Evolutionary conservation across 176 grass and related monocot species (phyloP).

Genomic region (Cenchrus purpureus): DNA sequence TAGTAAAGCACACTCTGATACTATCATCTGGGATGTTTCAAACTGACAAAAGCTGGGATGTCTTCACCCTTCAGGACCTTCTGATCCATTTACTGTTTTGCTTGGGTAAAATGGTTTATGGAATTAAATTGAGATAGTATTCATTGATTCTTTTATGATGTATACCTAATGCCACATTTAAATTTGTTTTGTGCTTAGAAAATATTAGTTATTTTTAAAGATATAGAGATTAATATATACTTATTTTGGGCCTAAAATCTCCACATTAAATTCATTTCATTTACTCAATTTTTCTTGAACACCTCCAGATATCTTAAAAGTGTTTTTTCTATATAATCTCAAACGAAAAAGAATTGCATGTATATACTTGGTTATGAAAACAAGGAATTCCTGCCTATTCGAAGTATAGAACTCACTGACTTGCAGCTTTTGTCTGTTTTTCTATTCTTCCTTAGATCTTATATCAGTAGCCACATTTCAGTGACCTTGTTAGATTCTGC

Average conservation of each 20-base stretch:
- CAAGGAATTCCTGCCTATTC: slow-evolving; percentile 8
- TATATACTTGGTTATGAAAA: slow-evolving; percentile 17
- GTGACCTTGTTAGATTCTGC: slow-evolving; percentile 22
- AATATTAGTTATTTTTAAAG: neutral
- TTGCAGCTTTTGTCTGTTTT: neutral
- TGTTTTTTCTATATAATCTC: neutral
- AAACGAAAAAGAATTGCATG: slow-evolving; percentile 17
- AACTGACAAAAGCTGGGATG: neutral
- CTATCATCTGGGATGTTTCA: slow-evolving; percentile 11
- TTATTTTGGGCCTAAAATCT: neutral
- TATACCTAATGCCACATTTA: slow-evolving; percentile 2
- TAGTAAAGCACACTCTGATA: slow-evolving; percentile 5
- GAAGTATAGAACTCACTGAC: neutral
- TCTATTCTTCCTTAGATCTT: neutral
- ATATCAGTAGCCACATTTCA: slow-evolving; percentile 1
- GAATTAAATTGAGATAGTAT: slow-evolving; percentile 22
- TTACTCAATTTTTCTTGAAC: slow-evolving; percentile 1
- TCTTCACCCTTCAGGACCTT: slow-evolving; percentile 8
- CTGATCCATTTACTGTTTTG: slow-evolving; percentile 15
- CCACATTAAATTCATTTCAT: neutral
- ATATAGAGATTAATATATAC: neutral
- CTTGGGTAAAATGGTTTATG: neutral
- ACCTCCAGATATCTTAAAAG: slow-evolving; percentile 9
- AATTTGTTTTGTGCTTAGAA: neutral
- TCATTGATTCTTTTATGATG: neutral